Conservation (phyloP, 345 rosid species). For the Brassica rapa region DNA sequence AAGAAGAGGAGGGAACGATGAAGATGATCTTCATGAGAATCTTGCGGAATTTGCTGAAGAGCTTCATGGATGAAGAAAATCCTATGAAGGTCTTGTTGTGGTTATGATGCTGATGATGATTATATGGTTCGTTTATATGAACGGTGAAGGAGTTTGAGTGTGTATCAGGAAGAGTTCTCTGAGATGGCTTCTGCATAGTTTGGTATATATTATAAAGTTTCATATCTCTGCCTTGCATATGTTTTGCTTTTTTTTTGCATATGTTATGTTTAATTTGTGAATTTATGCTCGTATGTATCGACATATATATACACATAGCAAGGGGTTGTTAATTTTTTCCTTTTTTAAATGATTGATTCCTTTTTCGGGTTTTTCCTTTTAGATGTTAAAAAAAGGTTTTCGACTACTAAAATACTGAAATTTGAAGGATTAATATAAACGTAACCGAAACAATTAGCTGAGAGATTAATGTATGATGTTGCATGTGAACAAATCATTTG, state of each 20-base stretch:
- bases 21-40: conserved; percentile 60
- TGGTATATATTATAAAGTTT: conserved; percentile 26
- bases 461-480: conserved; percentile 31
- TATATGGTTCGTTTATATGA: conserved; percentile 42
- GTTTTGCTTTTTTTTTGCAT: conserved; percentile 1
- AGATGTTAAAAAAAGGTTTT: too few relatives aligned
- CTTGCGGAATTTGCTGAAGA: conserved; percentile 69
- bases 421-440: not conserved
- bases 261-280: conserved; percentile 29
- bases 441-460: not conserved
- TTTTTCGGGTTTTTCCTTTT: too few relatives aligned
- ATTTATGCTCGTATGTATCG: conserved; percentile 18
- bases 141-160: conserved; percentile 35
- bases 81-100: conserved; percentile 32
- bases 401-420: not conserved
- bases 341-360: too few relatives aligned
- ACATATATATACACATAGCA: conserved; percentile 21
- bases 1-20: conserved; percentile 45
- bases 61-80: conserved; percentile 65
- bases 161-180: conserved; percentile 23
- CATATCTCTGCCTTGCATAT: conserved; percentile 17
- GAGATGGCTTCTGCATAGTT: conserved; percentile 34
- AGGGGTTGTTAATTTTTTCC: not conserved
- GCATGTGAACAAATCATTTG: conserved; percentile 84
- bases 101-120: conserved; percentile 10